Evolutionary conservation across 768 basidiomycete genomes (phyloP).

Genomic region (Cyathus striatus): DNA sequence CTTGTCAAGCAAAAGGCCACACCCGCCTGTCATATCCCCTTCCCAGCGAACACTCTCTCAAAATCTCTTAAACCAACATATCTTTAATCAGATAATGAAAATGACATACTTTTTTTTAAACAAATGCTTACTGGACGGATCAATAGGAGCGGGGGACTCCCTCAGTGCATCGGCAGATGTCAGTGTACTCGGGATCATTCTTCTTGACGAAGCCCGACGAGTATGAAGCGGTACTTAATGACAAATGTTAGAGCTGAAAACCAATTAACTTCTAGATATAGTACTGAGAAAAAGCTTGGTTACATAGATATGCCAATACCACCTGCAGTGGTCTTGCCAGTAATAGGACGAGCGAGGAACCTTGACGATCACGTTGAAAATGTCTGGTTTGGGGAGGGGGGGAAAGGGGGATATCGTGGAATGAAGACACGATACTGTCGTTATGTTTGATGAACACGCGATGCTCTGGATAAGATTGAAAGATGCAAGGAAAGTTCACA

Average conservation of each 20-base stretch:
- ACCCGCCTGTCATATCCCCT: too few species aligned
- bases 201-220: conserved; percentile 65
- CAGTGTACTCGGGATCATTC: conserved; percentile 58
- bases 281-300: conserved; percentile 19
- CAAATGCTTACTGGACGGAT: conserved; percentile 73
- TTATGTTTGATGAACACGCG: conserved; percentile 92
- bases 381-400: conserved; percentile 90
- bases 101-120: too few species aligned
- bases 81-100: too few species aligned
- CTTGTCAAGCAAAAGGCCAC: too few species aligned
- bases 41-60: too few species aligned
- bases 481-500: too few species aligned
- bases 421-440: conserved; percentile 76
- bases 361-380: conserved; percentile 99
- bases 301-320: conserved; percentile 83
- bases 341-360: conserved; percentile 91
- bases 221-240: conserved; percentile 62
- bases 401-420: conserved; percentile 98
- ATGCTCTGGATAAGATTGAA: conserved; percentile 90
- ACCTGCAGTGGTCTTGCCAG: conserved; percentile 71
- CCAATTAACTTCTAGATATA: conserved; percentile 3
- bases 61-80: too few species aligned
- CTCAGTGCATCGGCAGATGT: conserved; percentile 74
- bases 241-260: conserved; percentile 76
- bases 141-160: conserved; percentile 83